Evolutionary conservation across 2,329 filamentous ascomycete species (phyloP), one percentile per base, ranked within the genome.

Genomic region (Pestalotiopsis sp.): DNA sequence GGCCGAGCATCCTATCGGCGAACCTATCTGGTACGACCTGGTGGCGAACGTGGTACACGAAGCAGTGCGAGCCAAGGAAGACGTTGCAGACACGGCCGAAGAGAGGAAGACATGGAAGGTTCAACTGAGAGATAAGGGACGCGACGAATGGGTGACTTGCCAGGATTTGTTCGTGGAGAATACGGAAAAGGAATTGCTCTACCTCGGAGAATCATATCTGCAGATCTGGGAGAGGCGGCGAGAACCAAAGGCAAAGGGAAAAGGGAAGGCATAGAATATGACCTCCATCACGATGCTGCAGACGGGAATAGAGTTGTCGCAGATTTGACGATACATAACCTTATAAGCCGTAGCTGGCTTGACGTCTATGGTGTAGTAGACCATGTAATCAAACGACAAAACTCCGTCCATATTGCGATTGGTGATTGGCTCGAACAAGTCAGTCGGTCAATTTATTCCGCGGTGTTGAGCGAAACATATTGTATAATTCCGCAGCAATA

Each of bases 81-180:
- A 95, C 72, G 95, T 97, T 1, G 94, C 97, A 66, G 95, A 95
- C 61, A 95, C 94, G 74, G 93, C 91, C 59, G 95, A 98, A 82
- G 93, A 93, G 82, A 84, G 84, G 69, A 97, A 97, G 79, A 93
- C 94, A 13, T 99, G 96, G 95, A 94, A 97, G 79, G 94, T 94
- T 25, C 96, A 99, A 83, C 82, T 99, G 64, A 87, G 90, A 75
- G 93, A 97, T 77, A 92, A 93, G 77, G 91, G 90, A 27, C 87
- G 91, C 25, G 92, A 93, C 41, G 92, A 97, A 78, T 99, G 96
- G 96, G 89, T 97, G 66, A 92, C 97, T 69, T 92, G 95, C 68
- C 96, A 99, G 83, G 96, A 99, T 82, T 79, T 99, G 73, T 98
- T 92, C 78, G 95, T 99, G 6, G 93, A 98, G 78, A 91, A 91